Evolutionary conservation across 805 yeast species (phyloP), one percentile per base, ranked within the genome.

Genomic region (Ogataea chonburiensis): DNA sequence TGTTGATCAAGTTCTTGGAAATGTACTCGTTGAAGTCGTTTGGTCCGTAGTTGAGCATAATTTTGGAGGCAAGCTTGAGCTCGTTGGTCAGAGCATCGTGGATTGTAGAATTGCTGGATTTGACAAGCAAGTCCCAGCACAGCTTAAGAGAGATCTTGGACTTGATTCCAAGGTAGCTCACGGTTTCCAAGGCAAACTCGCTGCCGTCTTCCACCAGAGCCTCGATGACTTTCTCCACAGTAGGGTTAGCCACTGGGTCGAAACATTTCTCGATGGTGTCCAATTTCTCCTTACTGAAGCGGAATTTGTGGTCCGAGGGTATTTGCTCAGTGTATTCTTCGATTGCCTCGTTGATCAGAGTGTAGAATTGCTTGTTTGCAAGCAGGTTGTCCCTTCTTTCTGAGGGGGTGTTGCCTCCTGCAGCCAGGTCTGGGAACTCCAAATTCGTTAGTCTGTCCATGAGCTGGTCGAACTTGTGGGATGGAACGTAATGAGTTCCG

Each of bases 401-500:
- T n/a, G n/a, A n/a, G n/a, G n/a, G n/a, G n/a, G n/a, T n/a, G n/a
- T n/a, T n/a, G n/a, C n/a, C n/a, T 17, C 18, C 25, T 2, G 38
- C 34, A 7, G 59, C 40, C 18, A 58, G 42, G 10, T 49, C 38
- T 10, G 43, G 44, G 5, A 55, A 41, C 21, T 73, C 76, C 43
- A 86, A 66, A 50, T 73, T 79, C 7, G 83, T 70, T 42, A 91
- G 70, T 46, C 95, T 76, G 34, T 68, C 69, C 44, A 75, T 71
- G 49, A 91, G 70, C 17, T 75, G 79, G 1, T 70, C 71, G 32
- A 88, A 56, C 46, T 81, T 75, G 42, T 70, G 75, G 21, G 81
- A 68, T 12, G 86, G 80, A 18, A 91, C 81, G 55, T 79, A 93
- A 59, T 93, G 98, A 10, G 98, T 87, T 25, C 96, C 95, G 46